Conservation (phyloP, 805 yeast species). For the Starmerella bombi region DNA sequence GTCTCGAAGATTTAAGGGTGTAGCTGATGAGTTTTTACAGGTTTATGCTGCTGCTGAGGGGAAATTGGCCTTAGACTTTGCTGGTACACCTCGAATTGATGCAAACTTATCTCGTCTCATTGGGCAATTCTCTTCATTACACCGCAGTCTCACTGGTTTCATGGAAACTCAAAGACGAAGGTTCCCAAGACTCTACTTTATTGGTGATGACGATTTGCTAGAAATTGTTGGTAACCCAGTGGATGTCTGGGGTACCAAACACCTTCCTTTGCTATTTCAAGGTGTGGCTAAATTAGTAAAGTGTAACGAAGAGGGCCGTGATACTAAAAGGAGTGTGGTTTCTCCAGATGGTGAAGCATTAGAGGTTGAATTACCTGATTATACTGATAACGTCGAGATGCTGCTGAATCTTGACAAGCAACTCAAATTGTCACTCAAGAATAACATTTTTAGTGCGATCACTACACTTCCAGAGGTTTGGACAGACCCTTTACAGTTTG, state of each 20-base stretch:
- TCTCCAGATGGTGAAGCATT: constrained; percentile 60
- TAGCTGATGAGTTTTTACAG: constrained; percentile 34
- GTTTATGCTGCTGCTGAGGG: constrained; percentile 27
- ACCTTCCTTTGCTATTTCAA: constrained; percentile 8
- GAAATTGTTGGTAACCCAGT: constrained; percentile 53
- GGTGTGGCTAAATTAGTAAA: constrained; percentile 14
- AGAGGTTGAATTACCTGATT: constrained; percentile 29
- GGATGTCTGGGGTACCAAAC: constrained; percentile 29
- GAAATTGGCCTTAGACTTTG: constrained; percentile 41
- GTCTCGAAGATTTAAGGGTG: constrained; percentile 46
- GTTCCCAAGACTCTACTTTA: constrained; percentile 72
- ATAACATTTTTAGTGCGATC: constrained; percentile 27
- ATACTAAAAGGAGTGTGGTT: constrained; percentile 23
- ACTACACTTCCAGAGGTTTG: constrained; percentile 17
- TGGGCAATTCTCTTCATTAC: constrained; percentile 45
- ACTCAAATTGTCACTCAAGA: constrained; percentile 38
- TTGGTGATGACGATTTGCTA: constrained; percentile 81
- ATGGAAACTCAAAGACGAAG: constrained; percentile 63
- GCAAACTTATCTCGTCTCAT: constrained; percentile 36
- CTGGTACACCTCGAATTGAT: constrained; percentile 38
- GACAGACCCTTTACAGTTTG: constrained; percentile 17
- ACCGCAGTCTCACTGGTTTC: constrained; percentile 58
- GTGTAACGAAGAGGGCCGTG: constrained; percentile 25
- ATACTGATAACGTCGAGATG: constrained; percentile 46
- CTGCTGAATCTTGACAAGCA: constrained; percentile 43